Evolutionary conservation across 495 filamentous ascomycete species (phyloP), one percentile per base, ranked within the genome.

Genomic region (Aspergillus avenaceus): DNA sequence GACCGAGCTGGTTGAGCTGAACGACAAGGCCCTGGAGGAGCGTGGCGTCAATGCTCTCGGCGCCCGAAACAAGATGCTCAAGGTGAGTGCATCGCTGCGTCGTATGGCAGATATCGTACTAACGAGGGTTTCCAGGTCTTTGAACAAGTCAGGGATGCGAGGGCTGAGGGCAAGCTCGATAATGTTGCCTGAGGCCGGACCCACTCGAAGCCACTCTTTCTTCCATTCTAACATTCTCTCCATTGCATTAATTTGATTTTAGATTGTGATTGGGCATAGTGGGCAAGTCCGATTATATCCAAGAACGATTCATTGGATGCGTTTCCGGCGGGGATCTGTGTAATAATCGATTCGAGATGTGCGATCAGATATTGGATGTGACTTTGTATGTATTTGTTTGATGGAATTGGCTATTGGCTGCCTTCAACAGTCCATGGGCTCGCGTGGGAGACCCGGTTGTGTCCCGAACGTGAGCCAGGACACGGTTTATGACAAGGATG

Each of bases 41-140:
- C 84, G 89, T 46, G 93, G 93, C 41, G 93, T 98, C 26, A 97
- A 96, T 66, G 93, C 93, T 36, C 78, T 97, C 52, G 93, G 93
- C 56, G 93, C 93, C 16, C 78, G 93, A 50, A 88, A 91, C 69
- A 98, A 98, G 79, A 96, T 98, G 91, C 74, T 98, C 38, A 98
- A 98, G 82, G 93, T 89, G 51, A 62, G 77, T 69, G 16, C 19
- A n/a, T 18, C 22, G 5, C 16, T 9, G 14, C 13, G 12, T 14
- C 2, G 31, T 16, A 26, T 34, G 9, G 11, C 18, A 19, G 16
- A 13, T 4, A 11, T 9, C 1, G 3, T 8, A 45, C 55, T 66
- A 52, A 70, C 59, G 47, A 53, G 43, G n/a, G 47, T 43, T 45
- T 8, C 42, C 55, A 87, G 84, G 84, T 96, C 23, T 97, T 97